These are phyloP conservation scores for Cyclotella kingstonii DNA, from an alignment of 108 stramenopile species.

Conservation along the genomic window DNA sequence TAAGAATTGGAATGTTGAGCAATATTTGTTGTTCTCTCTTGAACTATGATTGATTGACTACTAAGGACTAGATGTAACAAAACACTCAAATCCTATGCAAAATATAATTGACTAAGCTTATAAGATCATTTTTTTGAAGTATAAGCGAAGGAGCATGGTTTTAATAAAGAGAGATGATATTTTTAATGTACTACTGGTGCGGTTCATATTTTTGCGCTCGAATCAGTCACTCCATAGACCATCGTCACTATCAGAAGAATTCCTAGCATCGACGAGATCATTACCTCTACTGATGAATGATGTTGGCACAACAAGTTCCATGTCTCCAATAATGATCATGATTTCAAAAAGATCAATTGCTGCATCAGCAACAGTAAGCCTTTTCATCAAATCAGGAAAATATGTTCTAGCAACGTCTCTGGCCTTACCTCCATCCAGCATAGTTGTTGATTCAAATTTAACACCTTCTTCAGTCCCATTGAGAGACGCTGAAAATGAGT, in stretches of 20 bases:
- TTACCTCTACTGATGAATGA: conserved; percentile 12
- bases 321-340: conserved; percentile 33
- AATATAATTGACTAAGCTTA: too few species aligned
- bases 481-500: conserved; percentile 4
- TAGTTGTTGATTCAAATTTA: conserved; percentile 24
- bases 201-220: neutral
- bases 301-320: conserved; percentile 18
- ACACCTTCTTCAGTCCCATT: conserved; percentile 7
- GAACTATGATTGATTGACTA: too few species aligned
- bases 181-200: neutral
- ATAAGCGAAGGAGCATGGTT: neutral
- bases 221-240: conserved; percentile 26
- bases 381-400: conserved; percentile 24
- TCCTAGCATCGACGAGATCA: neutral
- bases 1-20: too few species aligned
- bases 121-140: too few species aligned
- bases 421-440: conserved; percentile 23
- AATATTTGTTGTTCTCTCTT: too few species aligned
- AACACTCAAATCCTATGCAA: too few species aligned
- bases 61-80: too few species aligned
- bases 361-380: neutral
- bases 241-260: conserved; percentile 7
- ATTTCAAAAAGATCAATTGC: neutral
- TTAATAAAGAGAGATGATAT: neutral
- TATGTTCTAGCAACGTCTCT: conserved; percentile 21